These are phyloP conservation scores for Tagetes erecta DNA, from an alignment of 129 eudicot genomes.

Conservation along the genomic window DNA sequence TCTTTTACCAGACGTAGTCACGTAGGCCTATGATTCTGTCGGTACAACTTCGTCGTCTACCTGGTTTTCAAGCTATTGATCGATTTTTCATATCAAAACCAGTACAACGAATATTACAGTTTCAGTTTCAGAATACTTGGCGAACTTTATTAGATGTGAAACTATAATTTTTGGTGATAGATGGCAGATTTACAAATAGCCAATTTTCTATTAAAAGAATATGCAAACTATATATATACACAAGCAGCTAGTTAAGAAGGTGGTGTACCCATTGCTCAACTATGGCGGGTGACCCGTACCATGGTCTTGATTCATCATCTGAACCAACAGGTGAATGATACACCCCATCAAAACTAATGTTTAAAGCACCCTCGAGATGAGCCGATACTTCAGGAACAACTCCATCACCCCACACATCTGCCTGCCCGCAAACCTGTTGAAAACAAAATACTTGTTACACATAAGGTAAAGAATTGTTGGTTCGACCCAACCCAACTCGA, in stretches of 20 bases:
- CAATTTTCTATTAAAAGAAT: constrained; percentile 25
- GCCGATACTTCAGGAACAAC: constrained; percentile 93
- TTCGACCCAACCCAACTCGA: background rate
- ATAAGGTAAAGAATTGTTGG: background rate
- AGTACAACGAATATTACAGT: background rate
- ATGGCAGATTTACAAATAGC: constrained; percentile 20
- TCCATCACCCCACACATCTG: constrained; percentile 98
- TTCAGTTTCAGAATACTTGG: background rate
- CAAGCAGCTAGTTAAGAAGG: constrained; percentile 40
- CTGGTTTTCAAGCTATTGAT: background rate
- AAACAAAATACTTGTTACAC: background rate
- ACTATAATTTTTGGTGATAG: constrained; percentile 1
- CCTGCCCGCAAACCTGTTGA: constrained; percentile 81
- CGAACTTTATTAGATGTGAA: background rate
- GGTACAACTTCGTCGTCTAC: background rate
- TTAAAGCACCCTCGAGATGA: constrained; percentile 86
- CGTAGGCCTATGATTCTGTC: background rate
- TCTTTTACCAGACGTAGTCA: background rate
- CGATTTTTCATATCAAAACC: background rate
- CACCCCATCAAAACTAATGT: constrained; percentile 77
- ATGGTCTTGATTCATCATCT: constrained; percentile 73
- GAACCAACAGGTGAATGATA: constrained; percentile 98
- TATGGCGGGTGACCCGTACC: constrained; percentile 90
- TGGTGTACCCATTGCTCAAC: constrained; percentile 84
- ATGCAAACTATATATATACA: constrained; percentile 20